These are phyloP conservation scores for Pseudocercospora fuligena DNA, from an alignment of 2,329 filamentous ascomycete species.

Conservation along the genomic window DNA sequence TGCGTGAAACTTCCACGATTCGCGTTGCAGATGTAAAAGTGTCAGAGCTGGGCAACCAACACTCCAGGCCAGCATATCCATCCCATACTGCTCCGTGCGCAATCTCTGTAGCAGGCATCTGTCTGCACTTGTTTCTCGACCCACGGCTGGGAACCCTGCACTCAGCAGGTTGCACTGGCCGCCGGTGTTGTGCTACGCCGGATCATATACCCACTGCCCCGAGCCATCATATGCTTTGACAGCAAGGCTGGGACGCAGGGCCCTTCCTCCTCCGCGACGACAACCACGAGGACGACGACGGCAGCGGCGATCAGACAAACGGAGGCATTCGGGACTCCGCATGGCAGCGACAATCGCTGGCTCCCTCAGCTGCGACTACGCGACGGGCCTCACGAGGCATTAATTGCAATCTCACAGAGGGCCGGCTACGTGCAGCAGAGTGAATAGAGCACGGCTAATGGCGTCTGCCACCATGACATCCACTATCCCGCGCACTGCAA, in stretches of 20 bases:
- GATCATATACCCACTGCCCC: conserved; percentile 6
- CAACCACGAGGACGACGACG: background rate
- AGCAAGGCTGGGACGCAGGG: background rate
- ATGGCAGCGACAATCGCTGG: conserved; percentile 2
- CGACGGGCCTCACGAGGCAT: conserved; percentile 1
- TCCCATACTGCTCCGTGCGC: conserved; percentile 4
- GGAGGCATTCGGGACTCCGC: background rate
- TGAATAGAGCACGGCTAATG: conserved; percentile 14
- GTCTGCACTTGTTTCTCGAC: background rate
- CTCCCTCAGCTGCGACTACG: background rate
- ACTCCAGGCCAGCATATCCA: background rate
- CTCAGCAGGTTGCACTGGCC: background rate
- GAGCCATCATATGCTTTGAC: background rate
- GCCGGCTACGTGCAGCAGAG: conserved; percentile 8
- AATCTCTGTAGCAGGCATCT: background rate
- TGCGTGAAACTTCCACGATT: background rate
- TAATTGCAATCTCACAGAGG: background rate
- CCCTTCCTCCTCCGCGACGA: conserved; percentile 4
- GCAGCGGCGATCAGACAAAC: background rate
- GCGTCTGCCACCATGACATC: conserved; percentile 31
- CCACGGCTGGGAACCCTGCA: background rate
- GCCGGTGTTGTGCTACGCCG: background rate
- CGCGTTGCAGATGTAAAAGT: background rate
- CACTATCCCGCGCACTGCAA: conserved; percentile 60
- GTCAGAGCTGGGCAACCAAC: conserved; percentile 1